Conservation (phyloP, 768 basidiomycete species). For the Trametes meyenii region DNA sequence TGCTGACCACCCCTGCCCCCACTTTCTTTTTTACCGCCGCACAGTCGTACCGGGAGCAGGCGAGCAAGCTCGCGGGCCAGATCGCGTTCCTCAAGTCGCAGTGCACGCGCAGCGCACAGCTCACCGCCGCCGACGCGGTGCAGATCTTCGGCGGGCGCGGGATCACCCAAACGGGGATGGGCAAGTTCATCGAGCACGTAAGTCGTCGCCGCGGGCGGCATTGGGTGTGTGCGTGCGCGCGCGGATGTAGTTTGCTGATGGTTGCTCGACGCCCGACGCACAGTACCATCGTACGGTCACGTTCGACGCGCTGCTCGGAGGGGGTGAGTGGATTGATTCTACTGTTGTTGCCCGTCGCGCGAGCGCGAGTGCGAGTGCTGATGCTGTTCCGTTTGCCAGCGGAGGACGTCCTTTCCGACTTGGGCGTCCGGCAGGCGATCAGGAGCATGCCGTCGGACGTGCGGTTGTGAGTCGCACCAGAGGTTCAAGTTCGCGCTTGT, state of each 20-base stretch:
- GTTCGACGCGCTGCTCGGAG: slow-evolving; percentile 74
- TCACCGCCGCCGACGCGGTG: slow-evolving; percentile 81
- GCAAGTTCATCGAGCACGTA: slow-evolving; percentile 72
- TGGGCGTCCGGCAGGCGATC: slow-evolving; percentile 82
- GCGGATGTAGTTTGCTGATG: not conserved
- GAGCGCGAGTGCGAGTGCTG: slow-evolving; percentile 40
- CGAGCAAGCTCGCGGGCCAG: slow-evolving; percentile 74
- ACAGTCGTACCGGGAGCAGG: slow-evolving; percentile 72
- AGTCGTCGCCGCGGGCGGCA: slow-evolving; percentile 26
- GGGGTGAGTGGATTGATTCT: slow-evolving; percentile 41
- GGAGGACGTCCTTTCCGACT: slow-evolving; percentile 75
- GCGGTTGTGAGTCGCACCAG: slow-evolving; percentile 47
- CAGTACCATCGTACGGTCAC: slow-evolving; percentile 68
- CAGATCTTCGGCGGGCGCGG: slow-evolving; percentile 87
- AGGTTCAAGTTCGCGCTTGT: not conserved
- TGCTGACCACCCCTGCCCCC: not conserved
- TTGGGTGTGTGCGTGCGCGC: not conserved
- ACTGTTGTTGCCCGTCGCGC: not conserved
- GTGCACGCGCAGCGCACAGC: slow-evolving; percentile 72
- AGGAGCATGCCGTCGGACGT: slow-evolving; percentile 72
- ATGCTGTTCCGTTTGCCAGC: slow-evolving; percentile 40
- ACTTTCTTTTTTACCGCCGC: slow-evolving; percentile 22
- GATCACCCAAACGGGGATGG: slow-evolving; percentile 87
- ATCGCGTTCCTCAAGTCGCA: slow-evolving; percentile 84
- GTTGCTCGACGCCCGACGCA: no score